These are phyloP conservation scores for Fibroporia radiculosa DNA, from an alignment of 768 basidiomycete species.

Conservation along the genomic window DNA sequence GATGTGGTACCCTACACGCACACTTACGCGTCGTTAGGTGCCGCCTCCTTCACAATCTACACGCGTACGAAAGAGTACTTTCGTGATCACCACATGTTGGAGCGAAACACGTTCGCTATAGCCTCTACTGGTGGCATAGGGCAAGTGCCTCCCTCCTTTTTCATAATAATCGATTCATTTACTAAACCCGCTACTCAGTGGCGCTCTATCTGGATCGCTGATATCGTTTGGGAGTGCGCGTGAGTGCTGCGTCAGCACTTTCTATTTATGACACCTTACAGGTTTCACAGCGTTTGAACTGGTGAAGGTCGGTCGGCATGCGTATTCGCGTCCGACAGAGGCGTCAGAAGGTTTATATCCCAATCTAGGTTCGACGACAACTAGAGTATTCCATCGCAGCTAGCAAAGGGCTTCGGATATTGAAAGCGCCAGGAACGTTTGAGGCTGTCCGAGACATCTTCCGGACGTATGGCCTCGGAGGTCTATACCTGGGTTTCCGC, in stretches of 20 bases:
- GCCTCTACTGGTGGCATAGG: conserved; percentile 70
- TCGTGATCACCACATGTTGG: conserved; percentile 49
- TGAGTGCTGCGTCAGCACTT: conserved; percentile 39
- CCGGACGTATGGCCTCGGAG: conserved; percentile 48
- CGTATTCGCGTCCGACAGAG: background rate
- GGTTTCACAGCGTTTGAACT: conserved; percentile 72
- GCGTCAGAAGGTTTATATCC: no score
- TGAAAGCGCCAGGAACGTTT: conserved; percentile 70
- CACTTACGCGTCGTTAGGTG: conserved; percentile 40
- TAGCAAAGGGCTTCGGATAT: conserved; percentile 61
- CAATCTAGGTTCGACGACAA: conserved; percentile 72
- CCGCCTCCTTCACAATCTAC: conserved; percentile 89
- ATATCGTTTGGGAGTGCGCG: conserved; percentile 88
- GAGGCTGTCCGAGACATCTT: conserved; percentile 79
- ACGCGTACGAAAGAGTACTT: conserved; percentile 74
- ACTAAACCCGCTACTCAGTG: conserved; percentile 31
- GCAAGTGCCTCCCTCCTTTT: conserved; percentile 4
- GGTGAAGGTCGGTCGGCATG: conserved; percentile 61
- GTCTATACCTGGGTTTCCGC: conserved; percentile 77
- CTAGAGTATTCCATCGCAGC: conserved; percentile 88
- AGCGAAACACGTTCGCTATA: conserved; percentile 57
- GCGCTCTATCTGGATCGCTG: conserved; percentile 81
- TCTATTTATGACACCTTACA: conserved; percentile 10
- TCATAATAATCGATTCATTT: background rate
- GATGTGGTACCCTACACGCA: background rate